phyloP scores from a whole-genome alignment of 176 grass and related monocot genomes.

The Bromus sterilis region DNA sequence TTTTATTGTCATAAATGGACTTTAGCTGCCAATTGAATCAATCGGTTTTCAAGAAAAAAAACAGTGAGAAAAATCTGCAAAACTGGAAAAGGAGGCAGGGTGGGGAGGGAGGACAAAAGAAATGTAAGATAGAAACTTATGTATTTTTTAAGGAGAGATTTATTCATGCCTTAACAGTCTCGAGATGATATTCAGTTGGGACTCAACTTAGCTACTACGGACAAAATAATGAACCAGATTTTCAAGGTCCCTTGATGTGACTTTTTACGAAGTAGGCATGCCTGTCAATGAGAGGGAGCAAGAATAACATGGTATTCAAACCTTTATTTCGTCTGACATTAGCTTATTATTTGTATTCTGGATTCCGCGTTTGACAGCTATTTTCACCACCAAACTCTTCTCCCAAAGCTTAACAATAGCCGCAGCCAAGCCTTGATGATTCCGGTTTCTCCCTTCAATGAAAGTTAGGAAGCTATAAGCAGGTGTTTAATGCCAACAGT shows the following conservation, averaged over 20 bases:
- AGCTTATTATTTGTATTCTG: slow-evolving; percentile 91
- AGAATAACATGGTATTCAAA: slow-evolving; percentile 16
- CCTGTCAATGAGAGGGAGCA: background rate
- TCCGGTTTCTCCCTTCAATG: slow-evolving; percentile 79
- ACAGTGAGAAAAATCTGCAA: too few species aligned
- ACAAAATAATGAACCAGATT: background rate
- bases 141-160: too few species aligned
- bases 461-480: slow-evolving; percentile 26
- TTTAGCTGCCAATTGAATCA: too few species aligned
- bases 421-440: slow-evolving; percentile 79
- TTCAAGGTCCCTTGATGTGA: background rate
- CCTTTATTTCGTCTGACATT: slow-evolving; percentile 97
- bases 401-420: slow-evolving; percentile 96
- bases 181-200: background rate
- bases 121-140: too few species aligned
- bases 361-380: slow-evolving; percentile 84
- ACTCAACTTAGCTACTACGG: background rate
- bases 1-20: too few species aligned
- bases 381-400: slow-evolving; percentile 91
- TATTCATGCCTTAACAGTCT: background rate
- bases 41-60: too few species aligned
- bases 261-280: background rate
- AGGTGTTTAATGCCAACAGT: background rate
- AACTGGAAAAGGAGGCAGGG: too few species aligned
- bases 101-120: too few species aligned